A percentile compares a stretch with the other conserved stretches of the same genome.
Evolutionary conservation across 495 filamentous ascomycete species (phyloP).

Genomic region (Staphylotrichum tortipilum): DNA sequence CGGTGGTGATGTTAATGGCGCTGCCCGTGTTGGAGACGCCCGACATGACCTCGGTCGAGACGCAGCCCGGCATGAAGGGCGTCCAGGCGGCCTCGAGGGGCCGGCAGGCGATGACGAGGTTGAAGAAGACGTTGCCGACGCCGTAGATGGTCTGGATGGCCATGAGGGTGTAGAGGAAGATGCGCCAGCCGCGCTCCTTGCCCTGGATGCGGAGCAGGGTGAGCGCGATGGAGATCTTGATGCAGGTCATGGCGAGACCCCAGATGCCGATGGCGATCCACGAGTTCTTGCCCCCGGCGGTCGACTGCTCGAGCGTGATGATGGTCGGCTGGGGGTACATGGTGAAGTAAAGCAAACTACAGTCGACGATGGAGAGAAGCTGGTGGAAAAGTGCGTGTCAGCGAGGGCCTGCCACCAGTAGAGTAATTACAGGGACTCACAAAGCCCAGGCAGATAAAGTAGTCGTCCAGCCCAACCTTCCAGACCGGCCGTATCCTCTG

Average conservation of each 20-base stretch:
- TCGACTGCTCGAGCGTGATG: constrained; percentile 3
- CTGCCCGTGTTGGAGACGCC: constrained; percentile 15
- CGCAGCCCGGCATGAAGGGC: constrained; percentile 7
- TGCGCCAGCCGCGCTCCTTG: constrained; percentile 29
- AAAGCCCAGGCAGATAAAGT: constrained; percentile 16
- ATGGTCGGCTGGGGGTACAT: constrained; percentile 10
- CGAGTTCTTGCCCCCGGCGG: constrained; percentile 5
- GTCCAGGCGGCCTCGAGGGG: constrained; percentile 20
- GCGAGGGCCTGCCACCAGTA: no score
- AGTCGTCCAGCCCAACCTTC: constrained; percentile 22
- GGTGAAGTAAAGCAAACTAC: constrained; percentile 13
- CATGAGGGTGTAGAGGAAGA: constrained; percentile 46
- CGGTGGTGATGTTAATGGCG: constrained; percentile 21
- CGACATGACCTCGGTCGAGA: constrained; percentile 10
- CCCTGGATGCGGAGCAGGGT: constrained; percentile 22
- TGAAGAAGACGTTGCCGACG: constrained; percentile 24
- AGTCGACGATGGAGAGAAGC: constrained; percentile 18
- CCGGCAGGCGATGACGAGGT: constrained; percentile 17
- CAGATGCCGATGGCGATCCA: constrained; percentile 23
- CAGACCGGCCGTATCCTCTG: constrained; percentile 18
- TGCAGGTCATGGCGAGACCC: constrained; percentile 23
- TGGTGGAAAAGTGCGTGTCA: constrained; percentile 1
- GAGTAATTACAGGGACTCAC: constrained; percentile 5
- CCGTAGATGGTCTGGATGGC: constrained; percentile 50
- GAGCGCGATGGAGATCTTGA: constrained; percentile 23